These are phyloP conservation scores for Coffea humblotiana DNA, from an alignment of 305 asterid genomes.

Conservation along the genomic window DNA sequence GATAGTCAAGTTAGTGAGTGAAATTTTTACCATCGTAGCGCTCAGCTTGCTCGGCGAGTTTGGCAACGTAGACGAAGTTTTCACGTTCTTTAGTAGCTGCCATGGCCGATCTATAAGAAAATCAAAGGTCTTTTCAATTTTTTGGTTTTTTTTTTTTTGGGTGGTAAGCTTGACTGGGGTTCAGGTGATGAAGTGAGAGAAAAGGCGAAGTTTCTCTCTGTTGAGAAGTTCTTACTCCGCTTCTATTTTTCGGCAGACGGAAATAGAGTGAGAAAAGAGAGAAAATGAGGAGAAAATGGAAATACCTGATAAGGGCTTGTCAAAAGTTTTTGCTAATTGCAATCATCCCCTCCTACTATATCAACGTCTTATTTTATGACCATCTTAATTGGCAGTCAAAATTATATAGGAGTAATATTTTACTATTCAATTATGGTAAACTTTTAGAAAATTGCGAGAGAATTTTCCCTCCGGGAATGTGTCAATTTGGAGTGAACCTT, in stretches of 20 bases:
- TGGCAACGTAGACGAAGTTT: constrained; percentile 53
- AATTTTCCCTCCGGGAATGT: too few relatives aligned
- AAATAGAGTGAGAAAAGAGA: neutral
- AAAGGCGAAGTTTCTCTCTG: constrained; percentile 5
- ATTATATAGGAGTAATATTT: too few relatives aligned
- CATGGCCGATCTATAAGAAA: constrained; percentile 45
- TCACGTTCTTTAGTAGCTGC: constrained; percentile 59
- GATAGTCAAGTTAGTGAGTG: constrained; percentile 10
- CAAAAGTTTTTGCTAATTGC: constrained; percentile 3
- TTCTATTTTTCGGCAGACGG: neutral
- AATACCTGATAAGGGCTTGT: constrained; percentile 6
- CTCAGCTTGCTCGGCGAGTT: constrained; percentile 71
- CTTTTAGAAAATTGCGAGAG: too few relatives aligned
- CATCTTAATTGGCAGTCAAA: neutral
- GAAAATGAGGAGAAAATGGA: neutral
- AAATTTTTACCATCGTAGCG: constrained; percentile 58
- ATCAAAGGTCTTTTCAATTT: neutral
- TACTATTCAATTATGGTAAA: too few relatives aligned
- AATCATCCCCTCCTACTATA: neutral
- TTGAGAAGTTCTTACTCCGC: neutral
- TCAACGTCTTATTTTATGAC: neutral
- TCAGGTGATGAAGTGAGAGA: constrained; percentile 13
- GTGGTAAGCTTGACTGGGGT: neutral
- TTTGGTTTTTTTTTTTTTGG: neutral
- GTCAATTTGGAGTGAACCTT: too few relatives aligned